Conservation (phyloP, 306 rosid species). For the Vachellia collinsii region DNA sequence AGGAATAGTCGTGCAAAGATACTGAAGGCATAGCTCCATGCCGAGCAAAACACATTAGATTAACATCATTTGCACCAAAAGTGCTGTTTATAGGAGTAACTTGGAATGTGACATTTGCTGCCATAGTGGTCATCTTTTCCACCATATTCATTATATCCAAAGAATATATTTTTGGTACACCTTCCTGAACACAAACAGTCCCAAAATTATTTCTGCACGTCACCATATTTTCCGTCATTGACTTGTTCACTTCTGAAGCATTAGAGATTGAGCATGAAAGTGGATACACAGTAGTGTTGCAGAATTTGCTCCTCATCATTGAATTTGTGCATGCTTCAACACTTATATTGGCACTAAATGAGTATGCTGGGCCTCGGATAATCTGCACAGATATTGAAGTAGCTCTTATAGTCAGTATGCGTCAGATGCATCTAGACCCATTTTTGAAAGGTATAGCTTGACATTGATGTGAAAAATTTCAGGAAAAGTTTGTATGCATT, state of each 20-base stretch:
- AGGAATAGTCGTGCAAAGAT: conserved; percentile 67
- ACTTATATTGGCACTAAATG: conserved; percentile 79
- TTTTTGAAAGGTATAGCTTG: background rate
- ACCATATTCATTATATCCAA: conserved; percentile 66
- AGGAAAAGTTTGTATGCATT: background rate
- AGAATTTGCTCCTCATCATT: conserved; percentile 71
- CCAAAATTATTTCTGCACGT: conserved; percentile 62
- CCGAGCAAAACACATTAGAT: conserved; percentile 74
- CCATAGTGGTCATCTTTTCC: conserved; percentile 68
- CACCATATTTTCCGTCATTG: conserved; percentile 45
- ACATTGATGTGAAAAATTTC: conserved; percentile 1
- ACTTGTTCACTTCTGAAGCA: conserved; percentile 45
- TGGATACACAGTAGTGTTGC: conserved; percentile 79
- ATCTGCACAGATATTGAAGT: conserved; percentile 59
- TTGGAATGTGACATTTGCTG: conserved; percentile 56
- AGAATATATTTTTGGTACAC: conserved; percentile 54
- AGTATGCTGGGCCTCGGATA: conserved; percentile 65
- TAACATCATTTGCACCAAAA: conserved; percentile 49
- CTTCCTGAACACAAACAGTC: conserved; percentile 65
- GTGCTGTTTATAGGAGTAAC: conserved; percentile 41
- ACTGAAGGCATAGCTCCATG: conserved; percentile 87
- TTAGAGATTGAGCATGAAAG: conserved; percentile 65
- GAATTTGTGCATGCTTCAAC: conserved; percentile 83
- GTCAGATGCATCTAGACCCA: background rate
- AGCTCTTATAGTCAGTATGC: conserved; percentile 6